Conservation (phyloP, 768 basidiomycete species). For the Russula virescens region DNA sequence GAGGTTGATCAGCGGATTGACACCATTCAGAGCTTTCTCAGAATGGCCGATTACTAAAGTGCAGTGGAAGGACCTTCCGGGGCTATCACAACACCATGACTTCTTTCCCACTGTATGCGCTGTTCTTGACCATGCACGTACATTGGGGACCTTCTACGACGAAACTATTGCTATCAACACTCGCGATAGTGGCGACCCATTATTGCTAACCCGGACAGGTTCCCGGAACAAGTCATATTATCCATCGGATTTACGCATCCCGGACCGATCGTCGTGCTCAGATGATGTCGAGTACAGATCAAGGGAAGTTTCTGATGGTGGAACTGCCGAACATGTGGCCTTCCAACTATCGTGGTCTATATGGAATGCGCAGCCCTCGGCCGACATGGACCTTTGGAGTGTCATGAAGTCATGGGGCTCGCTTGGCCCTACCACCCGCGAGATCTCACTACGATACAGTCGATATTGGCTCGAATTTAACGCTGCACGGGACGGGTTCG, state of each 20-base stretch:
- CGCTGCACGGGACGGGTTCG: constrained; percentile 6
- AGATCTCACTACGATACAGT: background rate
- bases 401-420: background rate
- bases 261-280: background rate
- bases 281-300: background rate
- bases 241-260: background rate
- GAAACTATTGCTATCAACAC: background rate
- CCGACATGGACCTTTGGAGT: background rate
- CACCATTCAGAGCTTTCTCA: background rate
- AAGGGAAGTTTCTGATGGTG: background rate
- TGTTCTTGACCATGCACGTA: background rate
- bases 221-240: constrained; percentile 9
- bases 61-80: background rate
- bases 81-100: constrained; percentile 10
- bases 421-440: background rate
- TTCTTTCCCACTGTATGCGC: background rate
- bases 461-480: constrained; percentile 12
- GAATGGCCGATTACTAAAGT: background rate
- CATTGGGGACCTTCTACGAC: background rate
- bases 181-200: background rate
- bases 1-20: background rate
- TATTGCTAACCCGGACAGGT: background rate
- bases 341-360: constrained; percentile 6
- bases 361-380: background rate
- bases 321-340: background rate